Base-by-base conservation (phyloP, 495 filamentous ascomycete species). In the Penicillium paradoxum region DNA sequence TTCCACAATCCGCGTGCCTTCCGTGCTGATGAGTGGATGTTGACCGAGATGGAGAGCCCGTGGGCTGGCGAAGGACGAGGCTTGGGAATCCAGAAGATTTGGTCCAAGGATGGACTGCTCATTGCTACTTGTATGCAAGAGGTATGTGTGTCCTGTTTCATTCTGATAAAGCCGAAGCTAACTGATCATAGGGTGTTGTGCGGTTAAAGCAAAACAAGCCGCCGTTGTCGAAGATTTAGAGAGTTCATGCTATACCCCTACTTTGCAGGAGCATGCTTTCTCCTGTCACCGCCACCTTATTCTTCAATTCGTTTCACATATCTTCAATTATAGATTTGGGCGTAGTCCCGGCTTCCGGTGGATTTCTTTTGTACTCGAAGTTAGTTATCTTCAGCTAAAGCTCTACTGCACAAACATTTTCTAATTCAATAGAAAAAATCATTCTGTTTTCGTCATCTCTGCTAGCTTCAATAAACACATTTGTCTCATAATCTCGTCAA, bases 21-120 rank as follows among this genome's bases (percentile, higher is more conserved):
- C 65, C 78, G 79, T 34, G 89, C 89, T 10, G 93, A 97, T 67
- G 89, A 96, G 67, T 98, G 93, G 93, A 83, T 97, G 80, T 81
- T 95, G 55, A 81, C 79, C 15, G 92, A 97, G 77, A 91, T 91
- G 83, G 83, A 90, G 70, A 91, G 83, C 52, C 89, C 92, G n/a
- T 98, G 93, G 93, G 81, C 85, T 15, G 90, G 89, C 13, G 90
- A 95, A 59, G 92, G 90, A 15, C 80, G 92, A 51, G 93, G 89
- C 0, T 74, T 97, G 53, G 92, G 91, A 30, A 81, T 80, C 57
- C 91, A 96, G 78, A 83, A 83, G 77, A 91, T 97, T 51, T 97
- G 85, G 79, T 83, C 84, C 37, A 82, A 79, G 62, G 86, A 96
- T 58, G 93, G 92, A 4, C 81, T 74, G 30, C 68, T 97, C 73